phyloP scores from a whole-genome alignment of 108 stramenopile genomes.

The Poteriospumella lacustris region DNA sequence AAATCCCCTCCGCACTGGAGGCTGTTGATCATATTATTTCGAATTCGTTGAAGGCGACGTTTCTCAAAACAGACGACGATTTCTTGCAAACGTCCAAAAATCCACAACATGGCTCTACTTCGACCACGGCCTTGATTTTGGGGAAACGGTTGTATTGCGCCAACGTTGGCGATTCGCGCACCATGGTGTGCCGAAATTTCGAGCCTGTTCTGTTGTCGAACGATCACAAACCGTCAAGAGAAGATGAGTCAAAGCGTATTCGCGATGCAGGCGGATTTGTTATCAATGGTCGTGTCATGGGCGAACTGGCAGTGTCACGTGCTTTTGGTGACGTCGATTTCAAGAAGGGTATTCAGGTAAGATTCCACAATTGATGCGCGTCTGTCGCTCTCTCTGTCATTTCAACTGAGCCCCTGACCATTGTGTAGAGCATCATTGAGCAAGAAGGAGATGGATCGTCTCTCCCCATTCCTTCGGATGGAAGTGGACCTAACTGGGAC shows the following conservation, averaged over 20 bases:
- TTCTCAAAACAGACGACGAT: constrained; percentile 80
- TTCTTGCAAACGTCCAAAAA: constrained; percentile 72
- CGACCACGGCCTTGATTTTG: constrained; percentile 78
- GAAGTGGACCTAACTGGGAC: constrained; percentile 54
- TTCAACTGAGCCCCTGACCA: constrained; percentile 56
- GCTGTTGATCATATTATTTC: constrained; percentile 33
- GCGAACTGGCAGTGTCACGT: constrained; percentile 90
- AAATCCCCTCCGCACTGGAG: background rate
- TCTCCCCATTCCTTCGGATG: constrained; percentile 63
- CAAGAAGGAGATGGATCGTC: constrained; percentile 61
- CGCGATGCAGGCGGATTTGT: constrained; percentile 88
- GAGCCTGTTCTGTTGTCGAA: constrained; percentile 78
- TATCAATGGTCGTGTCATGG: constrained; percentile 91
- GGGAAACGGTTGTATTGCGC: constrained; percentile 82
- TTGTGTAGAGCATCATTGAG: constrained; percentile 47
- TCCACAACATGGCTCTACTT: constrained; percentile 87
- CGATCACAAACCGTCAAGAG: constrained; percentile 91
- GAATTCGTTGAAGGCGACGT: constrained; percentile 67
- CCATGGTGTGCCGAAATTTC: constrained; percentile 74
- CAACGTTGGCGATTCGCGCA: constrained; percentile 92
- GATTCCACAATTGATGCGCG: background rate
- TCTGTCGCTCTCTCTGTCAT: constrained; percentile 46
- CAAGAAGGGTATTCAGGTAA: constrained; percentile 89
- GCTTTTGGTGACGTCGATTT: constrained; percentile 96
- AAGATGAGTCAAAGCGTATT: constrained; percentile 87